Evolutionary conservation across 805 yeast genomes (phyloP), one percentile per base, ranked within the genome.

Genomic region (Yueomyces sinensis): DNA sequence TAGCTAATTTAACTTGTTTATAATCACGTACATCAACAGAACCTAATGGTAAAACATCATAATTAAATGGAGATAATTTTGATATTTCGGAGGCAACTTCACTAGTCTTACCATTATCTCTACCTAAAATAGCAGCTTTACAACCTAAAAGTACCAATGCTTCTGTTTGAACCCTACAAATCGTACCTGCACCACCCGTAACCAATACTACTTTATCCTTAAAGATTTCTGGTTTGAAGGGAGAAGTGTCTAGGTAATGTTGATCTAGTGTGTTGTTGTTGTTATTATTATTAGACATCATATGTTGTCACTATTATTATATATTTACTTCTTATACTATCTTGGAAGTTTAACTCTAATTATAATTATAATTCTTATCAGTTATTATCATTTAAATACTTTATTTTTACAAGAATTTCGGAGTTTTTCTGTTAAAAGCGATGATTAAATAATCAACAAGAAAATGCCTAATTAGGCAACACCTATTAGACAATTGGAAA

Each of bases 171-270:
- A 81, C 89, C 32, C 91, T 65, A 56, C 96, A 87, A 36, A 89
- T 87, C n/a, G 94, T 75, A 11, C 96, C 96, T 2, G 96, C 91
- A 13, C 96, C 96, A 5, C 97, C 97, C 1, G 97, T 89, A 34
- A 84, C 82, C 44, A 87, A 81, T 4, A 75, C 91, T 3, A 83
- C 95, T 54, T 86, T 86, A 13, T 81, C 93, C 38, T 74, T 66
- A 62, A 86, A 86, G 28, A 84, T 47, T 43, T 70, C 80, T 1
- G 76, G 72, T 42, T 76, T 76, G 61, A 64, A 62, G 0, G 57
- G 45, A 3, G 59, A 41, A 20, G 50, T 46, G 3, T 37, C 24
- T 5, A 60, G 45, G 40, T 50, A 62, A 4, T 47, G 36, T 25
- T 35, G 13, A 35, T 49, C 52, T 31, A 62, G 35, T 11, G 56